Base-by-base conservation (phyloP, 192 early-diverging fungal genomes). In the Backusella psychrophila region DNA sequence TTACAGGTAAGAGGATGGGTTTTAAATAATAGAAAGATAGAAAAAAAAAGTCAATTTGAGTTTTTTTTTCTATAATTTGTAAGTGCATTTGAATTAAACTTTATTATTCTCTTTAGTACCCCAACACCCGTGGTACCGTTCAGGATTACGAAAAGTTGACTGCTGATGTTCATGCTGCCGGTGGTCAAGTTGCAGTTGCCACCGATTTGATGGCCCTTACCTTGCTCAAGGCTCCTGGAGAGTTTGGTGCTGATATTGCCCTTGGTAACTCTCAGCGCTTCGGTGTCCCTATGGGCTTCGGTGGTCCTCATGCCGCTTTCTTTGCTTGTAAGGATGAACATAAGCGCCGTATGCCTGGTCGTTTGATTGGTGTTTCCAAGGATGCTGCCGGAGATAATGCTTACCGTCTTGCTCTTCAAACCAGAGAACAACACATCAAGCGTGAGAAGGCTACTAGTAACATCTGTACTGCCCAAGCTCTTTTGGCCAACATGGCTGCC, bases 271-370 rank as follows among this genome's bases (percentile, higher is more conserved):
- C 90, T 17, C 98, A 99, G 84, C 91, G 98, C 41, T 99, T 99
- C 78, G 98, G 98, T 82, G 97, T 99, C 52, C 98, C 98, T 6
- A 90, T 99, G 41, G 98, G 98, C 52, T 98, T 96, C 82, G 98
- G 98, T 80, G 98, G 98, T 56, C 98, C 98, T 26, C 98, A 99
- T 81, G 98, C 98, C 6, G 98, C 98, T 26, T 99, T 99, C 89
- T 98, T 99, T 84, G 96, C 98, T 65, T 94, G 94, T 53, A 93
- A 91, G 81, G 91, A 97, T 11, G 92, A 89, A 42, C 93, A 95
- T 83, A 97, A 98, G 89, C 93, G 98, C 56, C 92, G 94, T 70
- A 94, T 99, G 81, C 97, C 98, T 21, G 98, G 98, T 39, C 90
- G 98, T 68, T 87, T 99, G 68, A 93, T 99, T 72, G 98, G 98